Percentiles rank a stretch among this genome's conserved stretches.
phyloP scores from a whole-genome alignment of 495 filamentous ascomycete species.

The Penicillium longicatenatum region DNA sequence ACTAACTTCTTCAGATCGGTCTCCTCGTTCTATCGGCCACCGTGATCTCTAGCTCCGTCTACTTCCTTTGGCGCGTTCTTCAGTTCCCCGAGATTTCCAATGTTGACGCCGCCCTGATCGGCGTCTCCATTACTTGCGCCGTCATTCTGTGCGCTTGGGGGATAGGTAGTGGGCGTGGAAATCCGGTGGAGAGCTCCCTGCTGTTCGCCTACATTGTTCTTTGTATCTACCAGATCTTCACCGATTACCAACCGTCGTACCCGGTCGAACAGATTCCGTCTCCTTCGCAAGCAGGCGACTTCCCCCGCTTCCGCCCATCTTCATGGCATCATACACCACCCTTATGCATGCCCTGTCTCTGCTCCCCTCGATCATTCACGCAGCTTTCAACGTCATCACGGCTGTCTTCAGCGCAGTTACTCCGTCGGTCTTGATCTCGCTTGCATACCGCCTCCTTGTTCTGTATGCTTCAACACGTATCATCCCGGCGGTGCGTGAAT shows the following conservation, averaged over 20 bases:
- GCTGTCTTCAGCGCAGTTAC: constrained; percentile 92
- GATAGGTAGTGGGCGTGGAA: constrained; percentile 91
- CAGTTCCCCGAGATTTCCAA: constrained; percentile 92
- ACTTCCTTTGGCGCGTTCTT: constrained; percentile 94
- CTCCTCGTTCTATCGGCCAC: constrained; percentile 85
- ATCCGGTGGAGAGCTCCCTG: constrained; percentile 92
- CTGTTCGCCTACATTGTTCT: constrained; percentile 96
- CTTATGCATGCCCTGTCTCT: constrained; percentile 80
- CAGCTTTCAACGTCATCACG: constrained; percentile 81
- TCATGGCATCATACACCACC: constrained; percentile 98
- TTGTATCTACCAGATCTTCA: constrained; percentile 99
- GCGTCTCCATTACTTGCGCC: constrained; percentile 85
- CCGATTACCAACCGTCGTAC: constrained; percentile 85
- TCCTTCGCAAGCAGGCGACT: constrained; percentile 72
- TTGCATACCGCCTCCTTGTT: constrained; percentile 89
- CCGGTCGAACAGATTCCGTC: constrained; percentile 56
- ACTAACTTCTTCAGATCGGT: constrained; percentile 64
- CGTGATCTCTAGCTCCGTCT: constrained; percentile 88
- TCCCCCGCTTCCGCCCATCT: constrained; percentile 89
- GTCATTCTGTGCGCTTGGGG: constrained; percentile 92
- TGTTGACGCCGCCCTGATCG: constrained; percentile 91
- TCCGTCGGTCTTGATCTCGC: constrained; percentile 89
- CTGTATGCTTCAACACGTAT: constrained; percentile 95
- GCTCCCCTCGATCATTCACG: constrained; percentile 80
- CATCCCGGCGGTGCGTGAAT: constrained; percentile 87